These are phyloP conservation scores for Plasmodium billcollinsi DNA, from an alignment of 169 alveolate genomes.

Conservation along the genomic window DNA sequence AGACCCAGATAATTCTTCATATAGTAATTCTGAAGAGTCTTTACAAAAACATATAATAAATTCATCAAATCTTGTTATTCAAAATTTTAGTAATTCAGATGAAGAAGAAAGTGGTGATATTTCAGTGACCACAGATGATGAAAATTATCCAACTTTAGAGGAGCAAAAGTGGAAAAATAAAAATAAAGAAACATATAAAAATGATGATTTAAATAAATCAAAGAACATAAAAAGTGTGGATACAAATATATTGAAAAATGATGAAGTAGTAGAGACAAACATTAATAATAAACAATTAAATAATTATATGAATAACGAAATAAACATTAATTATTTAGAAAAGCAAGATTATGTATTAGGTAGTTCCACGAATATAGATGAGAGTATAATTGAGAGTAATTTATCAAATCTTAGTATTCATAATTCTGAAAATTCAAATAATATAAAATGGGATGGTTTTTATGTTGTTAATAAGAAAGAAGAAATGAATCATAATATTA, in stretches of 20 bases:
- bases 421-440: conserved; percentile 14
- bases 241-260: no score
- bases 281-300: background rate
- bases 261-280: background rate
- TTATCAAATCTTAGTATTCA: conserved; percentile 22
- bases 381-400: conserved; percentile 34
- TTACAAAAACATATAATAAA: conserved; percentile 8
- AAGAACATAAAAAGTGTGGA: no score
- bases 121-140: conserved; percentile 1
- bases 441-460: conserved; percentile 2
- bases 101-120: background rate
- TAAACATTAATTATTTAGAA: background rate
- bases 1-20: background rate
- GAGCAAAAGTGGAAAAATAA: background rate
- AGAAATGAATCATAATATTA: background rate
- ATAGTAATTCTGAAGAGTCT: background rate
- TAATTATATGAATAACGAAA: background rate
- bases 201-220: background rate
- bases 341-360: conserved; percentile 19
- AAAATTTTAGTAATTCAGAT: conserved; percentile 17
- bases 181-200: background rate
- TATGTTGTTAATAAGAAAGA: background rate
- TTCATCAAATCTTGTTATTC: conserved; percentile 14
- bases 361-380: conserved; percentile 39
- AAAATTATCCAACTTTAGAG: background rate